phyloP scores from a whole-genome alignment of 208 protist genomes.

The Leishmania martiniquensis region DNA sequence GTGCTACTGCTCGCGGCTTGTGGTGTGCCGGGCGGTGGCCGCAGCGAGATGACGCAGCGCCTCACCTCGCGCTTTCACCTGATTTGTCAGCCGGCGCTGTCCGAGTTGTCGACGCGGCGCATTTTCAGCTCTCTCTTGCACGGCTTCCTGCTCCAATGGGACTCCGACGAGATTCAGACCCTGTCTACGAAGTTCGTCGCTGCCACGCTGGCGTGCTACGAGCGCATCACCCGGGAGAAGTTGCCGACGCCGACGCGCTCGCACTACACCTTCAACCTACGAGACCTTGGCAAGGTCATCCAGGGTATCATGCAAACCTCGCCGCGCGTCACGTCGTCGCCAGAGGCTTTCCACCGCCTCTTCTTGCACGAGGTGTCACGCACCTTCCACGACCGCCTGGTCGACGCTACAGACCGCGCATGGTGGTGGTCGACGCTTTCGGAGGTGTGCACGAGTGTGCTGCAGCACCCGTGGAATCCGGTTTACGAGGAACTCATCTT shows the following conservation, averaged over 20 bases:
- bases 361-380: conserved; percentile 96
- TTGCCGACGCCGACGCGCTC: conserved; percentile 97
- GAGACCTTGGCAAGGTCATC: conserved; percentile 97
- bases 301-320: conserved; percentile 95
- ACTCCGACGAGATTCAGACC: conserved; percentile 42
- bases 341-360: conserved; percentile 70
- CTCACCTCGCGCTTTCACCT: conserved; percentile 95
- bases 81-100: conserved; percentile 94
- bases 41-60: conserved; percentile 93
- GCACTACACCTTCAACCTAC: conserved; percentile 99
- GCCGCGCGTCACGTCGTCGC: conserved; percentile 52
- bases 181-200: conserved; percentile 85
- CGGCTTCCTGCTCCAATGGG: conserved; percentile 85
- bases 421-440: conserved; percentile 93
- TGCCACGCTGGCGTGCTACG: conserved; percentile 95
- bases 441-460: conserved; percentile 54
- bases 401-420: conserved; percentile 87
- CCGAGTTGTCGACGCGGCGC: conserved; percentile 76
- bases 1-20: conserved; percentile 91
- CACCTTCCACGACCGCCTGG: conserved; percentile 97
- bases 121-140: conserved; percentile 97
- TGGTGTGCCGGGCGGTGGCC: conserved; percentile 96
- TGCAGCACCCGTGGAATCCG: conserved; percentile 73
- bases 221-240: conserved; percentile 93
- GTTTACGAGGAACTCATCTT: conserved; percentile 81